A percentile compares a stretch with the other conserved stretches of the same genome.
These are phyloP conservation scores for Hypoxylon perforatum DNA, from an alignment of 495 filamentous ascomycete genomes.

Conservation along the genomic window DNA sequence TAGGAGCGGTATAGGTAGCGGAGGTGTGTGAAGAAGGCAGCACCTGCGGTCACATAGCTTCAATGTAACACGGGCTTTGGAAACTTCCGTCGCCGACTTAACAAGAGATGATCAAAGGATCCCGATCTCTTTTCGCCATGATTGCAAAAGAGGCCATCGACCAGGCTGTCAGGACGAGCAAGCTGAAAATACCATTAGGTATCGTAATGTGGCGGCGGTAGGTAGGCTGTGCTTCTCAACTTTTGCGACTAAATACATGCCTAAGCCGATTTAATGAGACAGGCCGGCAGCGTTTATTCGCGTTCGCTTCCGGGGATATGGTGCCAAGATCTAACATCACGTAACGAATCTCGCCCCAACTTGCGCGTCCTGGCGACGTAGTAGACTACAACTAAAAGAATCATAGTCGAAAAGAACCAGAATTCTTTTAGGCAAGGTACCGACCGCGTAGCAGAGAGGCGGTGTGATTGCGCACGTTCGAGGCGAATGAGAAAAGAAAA, in stretches of 20 bases:
- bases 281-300: constrained; percentile 9
- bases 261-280: constrained; percentile 11
- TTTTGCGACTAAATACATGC: not conserved
- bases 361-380: constrained; percentile 39
- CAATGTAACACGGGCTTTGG: not conserved
- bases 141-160: constrained; percentile 19
- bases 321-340: constrained; percentile 18
- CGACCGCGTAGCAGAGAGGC: constrained; percentile 26
- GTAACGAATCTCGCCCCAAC: constrained; percentile 9
- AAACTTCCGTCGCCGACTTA: not conserved
- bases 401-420: constrained; percentile 8
- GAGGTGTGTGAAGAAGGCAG: not conserved
- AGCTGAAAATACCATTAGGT: constrained; percentile 2
- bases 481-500: constrained; percentile 11
- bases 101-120: not conserved
- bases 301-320: constrained; percentile 18
- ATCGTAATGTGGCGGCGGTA: constrained; percentile 30
- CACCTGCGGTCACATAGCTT: not conserved
- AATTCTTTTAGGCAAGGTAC: not conserved
- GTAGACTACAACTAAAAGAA: constrained; percentile 23
- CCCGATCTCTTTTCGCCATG: not conserved
- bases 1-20: not conserved
- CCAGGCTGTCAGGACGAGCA: constrained; percentile 1
- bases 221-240: constrained; percentile 19
- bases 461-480: constrained; percentile 21